These are phyloP conservation scores for Dipodascus geniculatus DNA, from an alignment of 805 yeast species.

Conservation along the genomic window DNA sequence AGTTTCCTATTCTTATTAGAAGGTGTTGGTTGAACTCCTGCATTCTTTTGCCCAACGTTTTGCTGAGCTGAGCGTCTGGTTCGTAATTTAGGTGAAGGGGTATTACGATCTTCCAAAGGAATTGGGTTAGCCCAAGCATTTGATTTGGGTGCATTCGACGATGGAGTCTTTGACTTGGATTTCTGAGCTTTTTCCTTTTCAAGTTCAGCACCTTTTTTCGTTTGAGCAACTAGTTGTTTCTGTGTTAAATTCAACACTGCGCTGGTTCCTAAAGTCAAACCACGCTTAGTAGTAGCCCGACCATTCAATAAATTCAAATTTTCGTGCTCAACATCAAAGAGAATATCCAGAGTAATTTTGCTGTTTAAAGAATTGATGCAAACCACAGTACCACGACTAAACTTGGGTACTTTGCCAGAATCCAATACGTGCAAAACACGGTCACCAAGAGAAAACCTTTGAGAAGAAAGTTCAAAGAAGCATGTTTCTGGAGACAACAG, in stretches of 20 bases:
- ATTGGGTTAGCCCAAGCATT: slow-evolving; percentile 25
- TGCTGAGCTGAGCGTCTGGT: neutral
- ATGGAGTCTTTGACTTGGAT: slow-evolving; percentile 3
- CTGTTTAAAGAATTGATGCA: slow-evolving; percentile 48
- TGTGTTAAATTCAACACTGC: slow-evolving; percentile 66
- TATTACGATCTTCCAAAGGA: slow-evolving; percentile 2
- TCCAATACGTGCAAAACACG: slow-evolving; percentile 76
- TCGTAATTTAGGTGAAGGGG: neutral
- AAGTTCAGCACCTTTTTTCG: slow-evolving; percentile 40
- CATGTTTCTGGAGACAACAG: slow-evolving; percentile 67
- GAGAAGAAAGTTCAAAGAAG: slow-evolving; percentile 57
- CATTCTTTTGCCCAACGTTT: neutral
- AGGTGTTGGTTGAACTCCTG: neutral
- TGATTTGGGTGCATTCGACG: slow-evolving; percentile 23
- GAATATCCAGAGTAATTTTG: slow-evolving; percentile 51
- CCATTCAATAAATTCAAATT: slow-evolving; percentile 80
- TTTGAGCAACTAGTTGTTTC: slow-evolving; percentile 65
- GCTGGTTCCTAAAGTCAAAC: slow-evolving; percentile 71
- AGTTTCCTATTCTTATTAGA: neutral
- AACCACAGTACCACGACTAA: slow-evolving; percentile 82
- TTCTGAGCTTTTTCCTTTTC: slow-evolving; percentile 6
- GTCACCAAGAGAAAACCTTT: slow-evolving; percentile 77
- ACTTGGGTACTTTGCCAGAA: slow-evolving; percentile 81
- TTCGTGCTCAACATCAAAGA: slow-evolving; percentile 73
- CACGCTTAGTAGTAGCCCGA: slow-evolving; percentile 65